Evolutionary conservation across 2,329 filamentous ascomycete species (phyloP), one percentile per base, ranked within the genome.

Genomic region (Rachicladosporium sp.): DNA sequence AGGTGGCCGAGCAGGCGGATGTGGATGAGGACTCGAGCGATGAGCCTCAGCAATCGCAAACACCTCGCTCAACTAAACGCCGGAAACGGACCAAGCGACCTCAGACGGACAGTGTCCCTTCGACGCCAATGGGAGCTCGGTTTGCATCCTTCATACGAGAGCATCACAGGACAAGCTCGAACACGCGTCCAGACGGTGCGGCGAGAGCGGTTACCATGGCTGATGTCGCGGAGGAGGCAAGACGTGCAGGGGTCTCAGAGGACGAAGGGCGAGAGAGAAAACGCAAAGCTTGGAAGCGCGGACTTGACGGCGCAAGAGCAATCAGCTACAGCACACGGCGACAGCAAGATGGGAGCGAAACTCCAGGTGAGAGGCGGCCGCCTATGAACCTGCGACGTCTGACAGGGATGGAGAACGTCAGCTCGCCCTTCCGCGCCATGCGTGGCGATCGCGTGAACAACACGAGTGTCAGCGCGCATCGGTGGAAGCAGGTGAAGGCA

Each of bases 401-500:
- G 43, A 70, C 68, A 7, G 62, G 61, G 1, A 62, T 68, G 39
- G 63, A 57, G n/a, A 57, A 46, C 23, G 48, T 47, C 42, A 43
- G 59, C 51, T 67, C 63, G 2, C 58, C 62, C 1, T 67, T 65
- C 15, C 29, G 33, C 57, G 55, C 62, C 10, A 57, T 62, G 40
- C 62, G 65, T 4, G 57, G 61, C 27, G 66, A 69, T 39, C 61
- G 67, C 10, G 63, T 66, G 30, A 60, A 61, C 6, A 67, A 63
- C 51, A 48, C 65, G 35, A 67, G 63, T 50, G 48, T 65, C 36
- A 67, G 65, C 52, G 86, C 77, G 11, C 82, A 89, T 52, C 86
- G 84, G 65, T 98, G 91, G 91, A 80, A 80, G 47, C 84, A 93
- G 56, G 75, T 98, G 53, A 96, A 95, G 64, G 85, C 85, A 49